Evolutionary conservation across 495 filamentous ascomycete species (phyloP), one percentile per base, ranked within the genome.

Genomic region (Aspergillus mulundensis): DNA sequence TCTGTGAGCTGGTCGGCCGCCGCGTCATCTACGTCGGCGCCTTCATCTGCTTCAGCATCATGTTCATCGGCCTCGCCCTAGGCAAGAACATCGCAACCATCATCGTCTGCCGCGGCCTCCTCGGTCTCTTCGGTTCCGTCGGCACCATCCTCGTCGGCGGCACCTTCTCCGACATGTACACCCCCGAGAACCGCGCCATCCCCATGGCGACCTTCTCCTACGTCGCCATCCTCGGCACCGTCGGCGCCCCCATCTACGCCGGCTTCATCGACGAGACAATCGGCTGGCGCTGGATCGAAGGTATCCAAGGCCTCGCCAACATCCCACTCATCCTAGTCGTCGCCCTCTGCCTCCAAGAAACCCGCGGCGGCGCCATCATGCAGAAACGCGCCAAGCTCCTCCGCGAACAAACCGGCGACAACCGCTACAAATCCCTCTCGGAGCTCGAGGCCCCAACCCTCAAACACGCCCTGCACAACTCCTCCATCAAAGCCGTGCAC

Each of bases 271-370:
- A 81, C 30, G 81, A 88, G 55, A 78, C 79, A 11, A 70, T 77
- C 1, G 87, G 87, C 57, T 93, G 89, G 89, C 75, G 87, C 54
- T 93, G 88, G 88, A 72, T 91, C 5, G 89, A 90, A 69, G 90
- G 87, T 79, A 83, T 90, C 57, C 87, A 90, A 56, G 77, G 89
- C 8, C 86, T 91, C 50, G 66, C 87, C 82, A 53, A 88, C 79
- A 44, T 84, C 84, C 62, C 83, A 82, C 53, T 80, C 70, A 59
- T 77, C 2, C 59, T 85, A 19, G 39, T 70, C 18, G 81, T 81
- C 46, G 43, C 57, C 81, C 56, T 79, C 25, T 76, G 78, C 47
- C 76, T 89, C n/a, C 75, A 75, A 39, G 90, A 95, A 63, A 92
- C 88, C 4, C 94, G 92, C 62, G 82, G 86, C 3, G 65, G 28